Conservation (phyloP, 2,329 filamentous ascomycete species). For the Harringtonia lauricola region DNA sequence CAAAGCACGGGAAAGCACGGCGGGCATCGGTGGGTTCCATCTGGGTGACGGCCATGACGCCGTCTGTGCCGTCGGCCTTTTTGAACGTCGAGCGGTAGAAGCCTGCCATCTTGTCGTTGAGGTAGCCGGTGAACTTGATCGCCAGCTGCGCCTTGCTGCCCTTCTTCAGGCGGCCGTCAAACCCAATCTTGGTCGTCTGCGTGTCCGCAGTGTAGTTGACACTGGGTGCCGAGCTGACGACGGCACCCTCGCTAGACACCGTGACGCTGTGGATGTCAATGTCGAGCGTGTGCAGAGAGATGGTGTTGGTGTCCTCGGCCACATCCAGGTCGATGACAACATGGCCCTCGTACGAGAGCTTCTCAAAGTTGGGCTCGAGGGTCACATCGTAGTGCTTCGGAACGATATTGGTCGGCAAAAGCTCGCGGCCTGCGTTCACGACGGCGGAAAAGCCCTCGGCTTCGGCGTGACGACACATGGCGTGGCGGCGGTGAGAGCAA, state of each 20-base stretch:
- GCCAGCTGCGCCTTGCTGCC: constrained; percentile 69
- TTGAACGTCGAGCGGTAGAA: constrained; percentile 92
- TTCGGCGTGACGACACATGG: constrained; percentile 51
- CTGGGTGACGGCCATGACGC: constrained; percentile 81
- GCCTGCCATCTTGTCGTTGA: constrained; percentile 85
- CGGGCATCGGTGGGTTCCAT: constrained; percentile 95
- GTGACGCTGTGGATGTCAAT: constrained; percentile 70
- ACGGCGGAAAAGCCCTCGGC: constrained; percentile 23
- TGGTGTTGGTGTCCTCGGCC: constrained; percentile 68
- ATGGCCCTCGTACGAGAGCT: constrained; percentile 75
- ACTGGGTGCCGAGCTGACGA: constrained; percentile 50
- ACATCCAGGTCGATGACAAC: constrained; percentile 84
- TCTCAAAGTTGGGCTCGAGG: constrained; percentile 81
- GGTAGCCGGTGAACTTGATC: constrained; percentile 63
- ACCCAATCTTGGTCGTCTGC: constrained; percentile 73
- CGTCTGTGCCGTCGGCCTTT: constrained; percentile 63
- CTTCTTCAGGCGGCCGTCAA: constrained; percentile 60
- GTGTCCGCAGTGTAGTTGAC: constrained; percentile 66
- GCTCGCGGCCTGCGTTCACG: constrained; percentile 51
- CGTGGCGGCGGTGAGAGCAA: constrained; percentile 64
- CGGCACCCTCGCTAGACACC: constrained; percentile 48
- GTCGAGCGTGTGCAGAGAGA: constrained; percentile 81
- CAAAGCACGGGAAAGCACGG: constrained; percentile 90
- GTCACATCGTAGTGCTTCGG: constrained; percentile 88
- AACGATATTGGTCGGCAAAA: constrained; percentile 84